Conservation (phyloP, 805 yeast genomes). For the Saturnispora kantuleensis region DNA sequence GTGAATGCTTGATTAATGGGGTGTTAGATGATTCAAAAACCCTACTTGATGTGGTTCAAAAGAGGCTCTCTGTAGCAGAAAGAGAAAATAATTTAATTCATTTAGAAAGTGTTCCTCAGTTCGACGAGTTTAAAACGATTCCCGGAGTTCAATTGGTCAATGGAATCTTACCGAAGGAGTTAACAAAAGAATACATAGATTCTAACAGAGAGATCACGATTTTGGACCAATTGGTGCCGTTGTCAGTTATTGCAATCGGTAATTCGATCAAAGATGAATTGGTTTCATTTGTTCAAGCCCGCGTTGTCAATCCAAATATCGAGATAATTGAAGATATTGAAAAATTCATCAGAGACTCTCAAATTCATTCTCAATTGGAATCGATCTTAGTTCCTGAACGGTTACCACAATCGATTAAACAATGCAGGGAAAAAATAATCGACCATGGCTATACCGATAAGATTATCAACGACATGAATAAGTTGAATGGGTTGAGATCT, state of each 20-base stretch:
- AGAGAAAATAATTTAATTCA: constrained; percentile 78
- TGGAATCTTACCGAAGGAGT: constrained; percentile 25
- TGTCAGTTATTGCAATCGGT: constrained; percentile 52
- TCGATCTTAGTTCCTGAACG: constrained; percentile 46
- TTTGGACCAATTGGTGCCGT: constrained; percentile 62
- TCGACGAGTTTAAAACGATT: constrained; percentile 31
- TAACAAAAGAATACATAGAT: constrained; percentile 17
- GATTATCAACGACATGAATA: constrained; percentile 34
- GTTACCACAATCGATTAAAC: constrained; percentile 48
- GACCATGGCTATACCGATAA: constrained; percentile 41
- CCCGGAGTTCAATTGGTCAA: constrained; percentile 49
- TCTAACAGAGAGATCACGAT: constrained; percentile 24
- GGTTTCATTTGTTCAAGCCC: constrained; percentile 15
- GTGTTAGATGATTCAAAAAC: constrained; percentile 46
- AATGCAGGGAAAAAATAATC: constrained; percentile 45
- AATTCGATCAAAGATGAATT: constrained; percentile 47
- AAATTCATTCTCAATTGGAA: constrained; percentile 57
- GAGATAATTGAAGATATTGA: constrained; percentile 36
- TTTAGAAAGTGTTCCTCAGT: constrained; percentile 50
- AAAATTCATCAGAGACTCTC: constrained; percentile 35
- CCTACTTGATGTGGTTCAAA: constrained; percentile 35
- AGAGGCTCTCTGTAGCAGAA: constrained; percentile 45
- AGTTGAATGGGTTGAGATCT: constrained; percentile 34
- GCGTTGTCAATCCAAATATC: constrained; percentile 32
- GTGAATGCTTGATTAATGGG: background rate